A percentile compares a stretch with the other conserved stretches of the same genome.
These are phyloP conservation scores for Rhynchosporium agropyri DNA, from an alignment of 2,329 filamentous ascomycete species.

Conservation along the genomic window DNA sequence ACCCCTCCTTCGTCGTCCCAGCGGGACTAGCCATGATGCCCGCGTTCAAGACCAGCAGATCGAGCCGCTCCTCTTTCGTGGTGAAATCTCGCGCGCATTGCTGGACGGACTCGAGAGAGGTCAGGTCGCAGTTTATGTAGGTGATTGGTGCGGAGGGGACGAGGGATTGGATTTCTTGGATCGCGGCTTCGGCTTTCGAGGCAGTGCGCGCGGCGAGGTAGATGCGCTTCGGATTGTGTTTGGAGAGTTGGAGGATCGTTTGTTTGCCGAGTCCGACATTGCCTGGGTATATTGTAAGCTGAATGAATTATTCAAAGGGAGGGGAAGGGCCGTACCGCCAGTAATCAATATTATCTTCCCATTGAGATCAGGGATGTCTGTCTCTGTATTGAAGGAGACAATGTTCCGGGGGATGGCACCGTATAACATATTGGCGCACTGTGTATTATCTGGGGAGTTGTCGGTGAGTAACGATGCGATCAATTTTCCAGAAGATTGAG, in stretches of 20 bases:
- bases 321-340: slow-evolving; percentile 41
- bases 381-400: slow-evolving; percentile 27
- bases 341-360: slow-evolving; percentile 52
- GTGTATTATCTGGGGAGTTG: background rate
- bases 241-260: slow-evolving; percentile 46
- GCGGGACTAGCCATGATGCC: slow-evolving; percentile 49
- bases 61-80: slow-evolving; percentile 43
- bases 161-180: slow-evolving; percentile 43
- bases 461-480: too few species aligned
- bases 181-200: slow-evolving; percentile 45
- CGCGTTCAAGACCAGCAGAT: slow-evolving; percentile 52
- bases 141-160: slow-evolving; percentile 37
- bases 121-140: slow-evolving; percentile 50
- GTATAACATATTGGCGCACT: slow-evolving; percentile 23
- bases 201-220: slow-evolving; percentile 46
- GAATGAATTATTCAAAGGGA: background rate
- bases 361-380: slow-evolving; percentile 45
- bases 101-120: slow-evolving; percentile 49
- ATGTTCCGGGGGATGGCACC: slow-evolving; percentile 24
- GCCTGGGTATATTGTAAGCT: slow-evolving; percentile 20
- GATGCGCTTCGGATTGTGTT: slow-evolving; percentile 46
- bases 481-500: background rate
- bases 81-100: slow-evolving; percentile 46
- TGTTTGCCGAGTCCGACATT: slow-evolving; percentile 51
- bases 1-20: slow-evolving; percentile 48